A percentile compares a stretch with the other conserved stretches of the same genome.
These are phyloP conservation scores for Ascochyta rabiei DNA, from an alignment of 2,329 filamentous ascomycete genomes.

Conservation along the genomic window DNA sequence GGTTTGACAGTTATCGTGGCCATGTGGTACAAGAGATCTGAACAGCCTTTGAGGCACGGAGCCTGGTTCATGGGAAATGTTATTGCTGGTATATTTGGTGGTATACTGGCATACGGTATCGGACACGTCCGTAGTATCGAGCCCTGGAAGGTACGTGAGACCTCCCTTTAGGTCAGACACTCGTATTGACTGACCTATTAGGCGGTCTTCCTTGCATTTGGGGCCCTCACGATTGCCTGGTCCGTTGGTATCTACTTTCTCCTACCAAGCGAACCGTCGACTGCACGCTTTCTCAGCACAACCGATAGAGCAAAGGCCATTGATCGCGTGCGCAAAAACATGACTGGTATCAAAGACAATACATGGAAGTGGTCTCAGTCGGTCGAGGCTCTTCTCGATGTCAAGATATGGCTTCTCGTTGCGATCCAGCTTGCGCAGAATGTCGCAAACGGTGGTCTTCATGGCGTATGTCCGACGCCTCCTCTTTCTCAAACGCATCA, in stretches of 20 bases:
- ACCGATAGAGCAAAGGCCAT: constrained; percentile 31
- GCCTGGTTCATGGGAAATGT: constrained; percentile 56
- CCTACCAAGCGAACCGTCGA: constrained; percentile 56
- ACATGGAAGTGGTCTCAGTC: constrained; percentile 53
- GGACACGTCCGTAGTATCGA: constrained; percentile 50
- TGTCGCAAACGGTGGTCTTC: constrained; percentile 34
- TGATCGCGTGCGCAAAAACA: constrained; percentile 51
- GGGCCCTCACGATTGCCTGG: constrained; percentile 34
- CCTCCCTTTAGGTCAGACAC: constrained; percentile 21
- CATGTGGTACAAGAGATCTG: constrained; percentile 68
- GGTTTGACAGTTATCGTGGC: constrained; percentile 67
- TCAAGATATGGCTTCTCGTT: constrained; percentile 45
- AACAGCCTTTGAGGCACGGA: constrained; percentile 62
- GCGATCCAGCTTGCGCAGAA: constrained; percentile 39
- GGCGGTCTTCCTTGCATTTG: constrained; percentile 63
- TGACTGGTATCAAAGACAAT: constrained; percentile 57
- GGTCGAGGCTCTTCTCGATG: constrained; percentile 52
- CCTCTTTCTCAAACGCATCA: background rate
- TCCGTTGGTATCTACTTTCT: constrained; percentile 55
- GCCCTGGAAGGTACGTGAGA: constrained; percentile 29
- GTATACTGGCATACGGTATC: constrained; percentile 63
- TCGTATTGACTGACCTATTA: background rate
- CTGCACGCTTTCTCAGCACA: constrained; percentile 18
- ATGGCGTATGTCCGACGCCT: constrained; percentile 24
- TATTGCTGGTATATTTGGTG: constrained; percentile 61